Percentiles rank a stretch among this genome's conserved stretches.
Conservation (phyloP, 257 asterid genomes). For the Solanum boliviense region DNA sequence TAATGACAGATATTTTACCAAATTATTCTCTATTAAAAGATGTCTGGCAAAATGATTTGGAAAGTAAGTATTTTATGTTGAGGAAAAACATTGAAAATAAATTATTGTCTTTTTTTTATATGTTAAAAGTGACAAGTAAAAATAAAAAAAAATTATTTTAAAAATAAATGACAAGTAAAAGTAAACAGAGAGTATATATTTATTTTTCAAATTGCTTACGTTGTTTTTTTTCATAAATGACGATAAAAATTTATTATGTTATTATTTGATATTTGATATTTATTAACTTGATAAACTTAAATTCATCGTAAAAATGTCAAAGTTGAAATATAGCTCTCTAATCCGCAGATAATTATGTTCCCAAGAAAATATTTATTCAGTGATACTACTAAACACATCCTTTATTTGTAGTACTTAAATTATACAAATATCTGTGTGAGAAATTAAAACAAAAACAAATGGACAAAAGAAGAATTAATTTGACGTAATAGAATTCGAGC, state of each 20-base stretch:
- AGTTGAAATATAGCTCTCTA: background rate
- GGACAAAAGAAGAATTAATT: background rate
- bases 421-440: background rate
- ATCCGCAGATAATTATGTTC: background rate
- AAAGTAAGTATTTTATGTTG: too few relatives aligned
- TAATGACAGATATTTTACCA: too few relatives aligned
- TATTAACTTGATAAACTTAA: background rate
- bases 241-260: background rate
- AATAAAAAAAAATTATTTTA: too few relatives aligned
- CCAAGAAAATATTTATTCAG: background rate
- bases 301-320: background rate
- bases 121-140: too few relatives aligned
- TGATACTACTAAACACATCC: background rate
- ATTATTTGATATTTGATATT: background rate
- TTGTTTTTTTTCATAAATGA: background rate
- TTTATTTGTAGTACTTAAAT: too few relatives aligned
- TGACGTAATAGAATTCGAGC: background rate
- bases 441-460: background rate
- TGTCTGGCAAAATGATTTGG: accelerated
- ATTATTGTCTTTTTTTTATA: too few relatives aligned
- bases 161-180: too few relatives aligned
- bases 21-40: too few relatives aligned
- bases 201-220: background rate
- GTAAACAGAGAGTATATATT: background rate
- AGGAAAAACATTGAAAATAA: too few relatives aligned